phyloP scores from a whole-genome alignment of 306 rosid species.

The Acacia crassicarpa region DNA sequence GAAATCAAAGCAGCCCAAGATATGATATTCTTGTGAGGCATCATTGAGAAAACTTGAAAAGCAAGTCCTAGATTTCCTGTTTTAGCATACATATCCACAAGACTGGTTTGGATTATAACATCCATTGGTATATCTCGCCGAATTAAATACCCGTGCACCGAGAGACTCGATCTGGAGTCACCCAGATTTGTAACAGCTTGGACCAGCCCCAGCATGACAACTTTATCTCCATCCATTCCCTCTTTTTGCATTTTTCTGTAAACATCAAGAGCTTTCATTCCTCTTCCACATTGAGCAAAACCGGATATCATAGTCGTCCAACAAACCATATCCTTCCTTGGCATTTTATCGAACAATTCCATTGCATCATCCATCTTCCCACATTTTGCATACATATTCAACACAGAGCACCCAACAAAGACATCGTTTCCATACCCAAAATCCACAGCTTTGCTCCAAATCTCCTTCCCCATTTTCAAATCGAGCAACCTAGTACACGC shows the following conservation, averaged over 20 bases:
- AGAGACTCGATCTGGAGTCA: conserved; percentile 34
- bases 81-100: conserved; percentile 48
- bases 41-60: conserved; percentile 33
- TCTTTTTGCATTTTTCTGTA: conserved; percentile 40
- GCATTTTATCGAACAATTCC: conserved; percentile 36
- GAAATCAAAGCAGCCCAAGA: conserved; percentile 55
- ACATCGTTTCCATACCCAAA: conserved; percentile 41
- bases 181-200: conserved; percentile 49
- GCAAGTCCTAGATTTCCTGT: conserved; percentile 37
- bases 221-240: conserved; percentile 39
- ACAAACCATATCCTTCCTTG: conserved; percentile 49
- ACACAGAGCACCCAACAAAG: conserved; percentile 44
- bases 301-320: conserved; percentile 52
- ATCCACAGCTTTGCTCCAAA: conserved; percentile 41
- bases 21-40: conserved; percentile 38
- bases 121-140: conserved; percentile 38
- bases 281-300: conserved; percentile 39
- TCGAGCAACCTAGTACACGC: conserved; percentile 38
- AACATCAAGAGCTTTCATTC: conserved; percentile 44
- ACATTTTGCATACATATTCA: conserved; percentile 48
- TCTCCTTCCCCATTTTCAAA: conserved; percentile 43
- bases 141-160: conserved; percentile 41
- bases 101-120: conserved; percentile 48
- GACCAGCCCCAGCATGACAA: conserved; percentile 48
- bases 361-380: conserved; percentile 43